Evolutionary conservation across 2,329 filamentous ascomycete genomes (phyloP).

Genomic region (Clonostachys sp.): DNA sequence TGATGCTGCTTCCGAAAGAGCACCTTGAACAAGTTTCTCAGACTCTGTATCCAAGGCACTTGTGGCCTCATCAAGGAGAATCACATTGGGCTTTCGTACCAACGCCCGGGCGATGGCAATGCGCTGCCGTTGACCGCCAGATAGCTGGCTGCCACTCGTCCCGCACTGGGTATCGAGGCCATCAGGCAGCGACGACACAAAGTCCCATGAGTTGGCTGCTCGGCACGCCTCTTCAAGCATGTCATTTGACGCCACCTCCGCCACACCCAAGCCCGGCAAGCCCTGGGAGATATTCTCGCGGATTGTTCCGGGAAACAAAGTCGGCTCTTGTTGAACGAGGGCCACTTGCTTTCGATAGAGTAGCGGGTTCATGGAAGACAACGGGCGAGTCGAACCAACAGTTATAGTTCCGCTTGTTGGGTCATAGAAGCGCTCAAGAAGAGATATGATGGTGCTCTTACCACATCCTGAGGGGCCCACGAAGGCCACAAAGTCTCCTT

Average conservation of each 20-base stretch:
- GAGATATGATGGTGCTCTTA: conserved; percentile 56
- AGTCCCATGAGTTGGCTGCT: conserved; percentile 45
- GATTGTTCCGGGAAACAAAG: conserved; percentile 75
- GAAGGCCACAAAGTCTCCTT: conserved; percentile 46
- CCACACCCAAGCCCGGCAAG: conserved; percentile 20
- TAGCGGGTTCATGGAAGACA: conserved; percentile 35
- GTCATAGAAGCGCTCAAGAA: conserved; percentile 41
- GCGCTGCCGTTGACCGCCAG: conserved; percentile 64
- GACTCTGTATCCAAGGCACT: conserved; percentile 60
- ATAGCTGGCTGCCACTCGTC: conserved; percentile 59
- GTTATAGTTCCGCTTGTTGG: conserved; percentile 37
- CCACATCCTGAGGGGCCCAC: conserved; percentile 54
- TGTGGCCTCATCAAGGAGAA: conserved; percentile 74
- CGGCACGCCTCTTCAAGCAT: conserved; percentile 38
- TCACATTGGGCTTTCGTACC: conserved; percentile 83
- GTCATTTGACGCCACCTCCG: conserved; percentile 14
- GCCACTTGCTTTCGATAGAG: conserved; percentile 47
- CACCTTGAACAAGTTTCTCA: conserved; percentile 88
- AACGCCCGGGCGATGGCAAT: conserved; percentile 68
- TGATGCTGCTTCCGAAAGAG: conserved; percentile 73
- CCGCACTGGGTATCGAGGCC: conserved; percentile 58
- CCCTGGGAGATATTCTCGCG: conserved; percentile 72
- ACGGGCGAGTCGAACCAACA: conserved; percentile 33
- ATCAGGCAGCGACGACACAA: conserved; percentile 25
- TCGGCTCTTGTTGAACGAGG: conserved; percentile 54